These are phyloP conservation scores for Naganishia antarctica DNA, from an alignment of 768 basidiomycete genomes.

Conservation along the genomic window DNA sequence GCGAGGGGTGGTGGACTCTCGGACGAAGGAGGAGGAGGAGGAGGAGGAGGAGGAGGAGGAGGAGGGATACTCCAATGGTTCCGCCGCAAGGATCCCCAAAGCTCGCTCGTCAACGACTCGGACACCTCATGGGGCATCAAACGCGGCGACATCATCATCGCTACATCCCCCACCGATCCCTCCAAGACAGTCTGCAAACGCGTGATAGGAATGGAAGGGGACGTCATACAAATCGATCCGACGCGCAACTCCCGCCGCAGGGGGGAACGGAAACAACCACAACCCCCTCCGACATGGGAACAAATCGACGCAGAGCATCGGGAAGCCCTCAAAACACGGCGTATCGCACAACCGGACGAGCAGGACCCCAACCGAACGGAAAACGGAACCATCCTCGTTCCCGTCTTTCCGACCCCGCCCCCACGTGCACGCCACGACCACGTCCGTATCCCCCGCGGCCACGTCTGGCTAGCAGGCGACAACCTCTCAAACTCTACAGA, in stretches of 20 bases:
- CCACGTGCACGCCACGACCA: slow-evolving; percentile 48
- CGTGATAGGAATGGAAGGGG: slow-evolving; percentile 82
- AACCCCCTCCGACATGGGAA: slow-evolving; percentile 25
- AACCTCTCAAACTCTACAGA: slow-evolving; percentile 77
- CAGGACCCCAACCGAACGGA: not conserved
- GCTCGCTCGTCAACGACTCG: slow-evolving; percentile 7
- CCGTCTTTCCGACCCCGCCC: slow-evolving; percentile 14
- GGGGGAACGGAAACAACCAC: slow-evolving; percentile 36
- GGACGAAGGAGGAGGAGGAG: no score
- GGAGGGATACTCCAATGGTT: not conserved
- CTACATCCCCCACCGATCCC: slow-evolving; percentile 67
- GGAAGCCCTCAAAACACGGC: not conserved
- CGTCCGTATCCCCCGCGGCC: slow-evolving; percentile 72
- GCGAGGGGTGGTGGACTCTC: not conserved
- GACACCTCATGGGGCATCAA: slow-evolving; percentile 46
- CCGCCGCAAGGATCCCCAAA: slow-evolving; percentile 7
- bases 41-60: no score
- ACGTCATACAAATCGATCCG: slow-evolving; percentile 82
- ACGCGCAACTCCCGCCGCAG: not conserved
- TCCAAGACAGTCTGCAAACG: slow-evolving; percentile 75
- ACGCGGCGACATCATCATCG: slow-evolving; percentile 73
- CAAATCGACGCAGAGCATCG: slow-evolving; percentile 31
- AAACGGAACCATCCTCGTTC: not conserved
- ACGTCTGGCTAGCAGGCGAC: slow-evolving; percentile 88
- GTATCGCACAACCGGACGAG: not conserved